phyloP scores from a whole-genome alignment of 805 yeast genomes.

The Lipomyces sp. region DNA sequence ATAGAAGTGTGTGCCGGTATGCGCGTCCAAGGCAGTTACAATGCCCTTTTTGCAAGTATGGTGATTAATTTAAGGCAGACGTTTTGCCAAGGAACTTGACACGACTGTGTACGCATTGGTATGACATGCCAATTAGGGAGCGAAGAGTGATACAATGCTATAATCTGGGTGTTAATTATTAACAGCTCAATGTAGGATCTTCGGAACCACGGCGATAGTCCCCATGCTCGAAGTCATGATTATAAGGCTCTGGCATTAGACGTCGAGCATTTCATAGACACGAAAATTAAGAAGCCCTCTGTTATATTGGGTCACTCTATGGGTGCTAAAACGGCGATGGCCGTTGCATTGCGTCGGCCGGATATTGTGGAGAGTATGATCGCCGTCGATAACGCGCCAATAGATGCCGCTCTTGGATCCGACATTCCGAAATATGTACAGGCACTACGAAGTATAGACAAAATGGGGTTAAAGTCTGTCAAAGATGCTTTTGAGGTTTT shows the following conservation, averaged over 20 bases:
- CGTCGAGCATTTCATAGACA: constrained; percentile 70
- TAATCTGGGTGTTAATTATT: constrained; percentile 1
- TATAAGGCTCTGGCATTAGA: constrained; percentile 85
- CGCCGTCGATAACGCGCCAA: constrained; percentile 90
- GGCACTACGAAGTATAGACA: constrained; percentile 63
- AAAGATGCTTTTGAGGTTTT: constrained; percentile 72
- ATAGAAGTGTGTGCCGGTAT: constrained; percentile 73
- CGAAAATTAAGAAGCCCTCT: constrained; percentile 47
- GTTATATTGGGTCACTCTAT: constrained; percentile 52
- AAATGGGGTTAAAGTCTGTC: constrained; percentile 52
- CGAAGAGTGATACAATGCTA: background rate
- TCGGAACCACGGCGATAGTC: constrained; percentile 92
- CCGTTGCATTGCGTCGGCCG: constrained; percentile 70
- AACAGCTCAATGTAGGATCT: constrained; percentile 53
- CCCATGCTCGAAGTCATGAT: constrained; percentile 71
- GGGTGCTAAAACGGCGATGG: constrained; percentile 96
- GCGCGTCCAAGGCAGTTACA: constrained; percentile 46
- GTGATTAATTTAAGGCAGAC: constrained; percentile 35
- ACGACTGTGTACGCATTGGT: constrained; percentile 46
- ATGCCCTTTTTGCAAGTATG: background rate
- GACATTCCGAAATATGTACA: constrained; percentile 70
- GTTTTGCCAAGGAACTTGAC: constrained; percentile 46
- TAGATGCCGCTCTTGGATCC: constrained; percentile 60
- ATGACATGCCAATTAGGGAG: constrained; percentile 11
- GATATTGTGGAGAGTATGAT: constrained; percentile 64